Evolutionary conservation across 371 early-diverging fungal genomes (phyloP).

Genomic region (Cokeromyces recurvatus): DNA sequence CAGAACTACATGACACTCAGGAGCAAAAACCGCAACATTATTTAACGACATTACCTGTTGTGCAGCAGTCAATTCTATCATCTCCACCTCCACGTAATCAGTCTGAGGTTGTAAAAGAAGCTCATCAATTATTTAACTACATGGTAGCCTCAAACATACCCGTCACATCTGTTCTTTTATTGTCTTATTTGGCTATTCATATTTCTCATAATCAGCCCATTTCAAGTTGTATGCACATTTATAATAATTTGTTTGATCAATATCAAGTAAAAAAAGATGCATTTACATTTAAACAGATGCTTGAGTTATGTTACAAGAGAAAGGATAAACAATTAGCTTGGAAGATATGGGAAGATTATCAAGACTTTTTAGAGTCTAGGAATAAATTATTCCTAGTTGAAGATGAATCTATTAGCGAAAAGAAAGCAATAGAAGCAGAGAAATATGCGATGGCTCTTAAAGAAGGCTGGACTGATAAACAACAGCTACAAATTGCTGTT

Average conservation of each 20-base stretch:
- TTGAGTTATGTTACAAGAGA: constrained; percentile 45
- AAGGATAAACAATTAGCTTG: constrained; percentile 43
- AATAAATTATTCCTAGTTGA: neutral
- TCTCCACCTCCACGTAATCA: constrained; percentile 36
- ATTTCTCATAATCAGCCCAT: constrained; percentile 48
- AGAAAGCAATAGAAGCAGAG: constrained; percentile 11
- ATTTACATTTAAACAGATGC: constrained; percentile 51
- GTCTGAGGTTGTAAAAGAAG: constrained; percentile 35
- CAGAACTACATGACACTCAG: constrained; percentile 4
- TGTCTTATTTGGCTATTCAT: constrained; percentile 56
- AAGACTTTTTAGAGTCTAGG: constrained; percentile 39
- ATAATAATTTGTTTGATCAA: constrained; percentile 40
- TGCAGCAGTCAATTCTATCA: constrained; percentile 17
- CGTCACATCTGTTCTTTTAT: constrained; percentile 49
- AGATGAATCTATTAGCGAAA: constrained; percentile 9
- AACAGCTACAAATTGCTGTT: constrained; percentile 27
- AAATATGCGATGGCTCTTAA: constrained; percentile 8
- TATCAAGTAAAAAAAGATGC: constrained; percentile 44
- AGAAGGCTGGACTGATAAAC: constrained; percentile 36
- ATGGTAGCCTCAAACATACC: constrained; percentile 26
- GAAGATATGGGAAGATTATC: constrained; percentile 53
- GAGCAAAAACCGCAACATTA: neutral
- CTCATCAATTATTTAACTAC: constrained; percentile 35
- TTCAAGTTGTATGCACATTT: constrained; percentile 38
- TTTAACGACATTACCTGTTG: neutral